Evolutionary conservation across 768 basidiomycete species (phyloP).

Genomic region (Russula olivacea): DNA sequence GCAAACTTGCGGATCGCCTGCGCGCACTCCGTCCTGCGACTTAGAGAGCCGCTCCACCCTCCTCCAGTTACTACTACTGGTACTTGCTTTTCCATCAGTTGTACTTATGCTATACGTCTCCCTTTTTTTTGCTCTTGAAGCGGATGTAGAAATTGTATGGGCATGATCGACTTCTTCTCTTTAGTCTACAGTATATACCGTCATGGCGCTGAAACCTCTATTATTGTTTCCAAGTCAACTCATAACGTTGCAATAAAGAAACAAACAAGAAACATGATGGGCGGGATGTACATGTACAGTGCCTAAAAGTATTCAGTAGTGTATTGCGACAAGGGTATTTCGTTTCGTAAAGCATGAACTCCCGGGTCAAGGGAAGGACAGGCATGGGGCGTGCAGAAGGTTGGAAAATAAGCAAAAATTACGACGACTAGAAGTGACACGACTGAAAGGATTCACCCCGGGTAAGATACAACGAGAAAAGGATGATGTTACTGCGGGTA

Average conservation of each 20-base stretch:
- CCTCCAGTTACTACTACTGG: background rate
- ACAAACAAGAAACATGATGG: background rate
- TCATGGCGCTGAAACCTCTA: background rate
- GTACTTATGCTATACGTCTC: constrained; percentile 5
- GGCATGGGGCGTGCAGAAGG: background rate
- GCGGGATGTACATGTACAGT: background rate
- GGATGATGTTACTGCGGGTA: background rate
- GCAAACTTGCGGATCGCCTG: constrained; percentile 76
- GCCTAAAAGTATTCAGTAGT: background rate
- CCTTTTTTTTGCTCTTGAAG: background rate
- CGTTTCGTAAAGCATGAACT: constrained; percentile 6
- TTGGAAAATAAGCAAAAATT: background rate
- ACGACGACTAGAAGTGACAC: background rate
- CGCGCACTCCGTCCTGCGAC: constrained; percentile 80
- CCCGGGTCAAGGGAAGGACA: background rate
- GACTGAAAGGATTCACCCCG: background rate
- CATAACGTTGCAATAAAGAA: background rate
- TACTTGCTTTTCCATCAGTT: background rate
- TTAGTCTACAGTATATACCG: background rate
- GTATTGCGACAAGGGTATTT: background rate
- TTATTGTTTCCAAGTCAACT: background rate
- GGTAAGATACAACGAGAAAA: constrained; percentile 7
- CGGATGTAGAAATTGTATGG: constrained; percentile 9
- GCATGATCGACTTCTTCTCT: no score
- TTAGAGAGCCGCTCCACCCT: constrained; percentile 29